These are phyloP conservation scores for Scutellaria minor DNA, from an alignment of 257 asterid genomes.

Conservation along the genomic window DNA sequence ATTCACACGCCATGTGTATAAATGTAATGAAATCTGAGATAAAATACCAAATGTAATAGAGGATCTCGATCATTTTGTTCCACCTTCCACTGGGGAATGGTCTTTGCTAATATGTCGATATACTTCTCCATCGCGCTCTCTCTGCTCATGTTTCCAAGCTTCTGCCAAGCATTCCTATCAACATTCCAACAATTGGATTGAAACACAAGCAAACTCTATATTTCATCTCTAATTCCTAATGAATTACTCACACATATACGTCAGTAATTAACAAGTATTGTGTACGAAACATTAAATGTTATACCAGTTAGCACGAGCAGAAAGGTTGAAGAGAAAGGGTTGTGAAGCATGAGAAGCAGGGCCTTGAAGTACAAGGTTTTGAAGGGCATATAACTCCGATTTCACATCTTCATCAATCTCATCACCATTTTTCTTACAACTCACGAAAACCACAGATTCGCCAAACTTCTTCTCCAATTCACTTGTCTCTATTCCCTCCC, in stretches of 20 bases:
- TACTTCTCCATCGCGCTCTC: slow-evolving; percentile 75
- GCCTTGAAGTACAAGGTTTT: slow-evolving; percentile 63
- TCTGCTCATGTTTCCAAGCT: slow-evolving; percentile 55
- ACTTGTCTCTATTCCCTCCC: slow-evolving; percentile 82
- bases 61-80: neutral
- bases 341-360: slow-evolving; percentile 53
- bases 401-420: slow-evolving; percentile 43
- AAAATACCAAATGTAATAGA: too few relatives aligned
- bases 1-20: too few relatives aligned
- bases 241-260: neutral
- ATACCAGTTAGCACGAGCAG: slow-evolving; percentile 70
- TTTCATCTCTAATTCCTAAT: neutral
- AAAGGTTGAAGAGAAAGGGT: slow-evolving; percentile 61
- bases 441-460: slow-evolving; percentile 61
- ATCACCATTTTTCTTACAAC: slow-evolving; percentile 44
- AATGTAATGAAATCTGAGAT: too few relatives aligned
- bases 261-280: too few relatives aligned
- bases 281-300: too few relatives aligned
- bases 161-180: slow-evolving; percentile 71
- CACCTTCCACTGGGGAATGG: slow-evolving; percentile 58
- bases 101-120: slow-evolving; percentile 45
- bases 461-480: slow-evolving; percentile 69
- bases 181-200: slow-evolving; percentile 19
- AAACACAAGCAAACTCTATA: neutral
- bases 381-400: slow-evolving; percentile 60